These are phyloP conservation scores for Phialocephala sp. DNA, from an alignment of 2,329 filamentous ascomycete species.

Conservation along the genomic window DNA sequence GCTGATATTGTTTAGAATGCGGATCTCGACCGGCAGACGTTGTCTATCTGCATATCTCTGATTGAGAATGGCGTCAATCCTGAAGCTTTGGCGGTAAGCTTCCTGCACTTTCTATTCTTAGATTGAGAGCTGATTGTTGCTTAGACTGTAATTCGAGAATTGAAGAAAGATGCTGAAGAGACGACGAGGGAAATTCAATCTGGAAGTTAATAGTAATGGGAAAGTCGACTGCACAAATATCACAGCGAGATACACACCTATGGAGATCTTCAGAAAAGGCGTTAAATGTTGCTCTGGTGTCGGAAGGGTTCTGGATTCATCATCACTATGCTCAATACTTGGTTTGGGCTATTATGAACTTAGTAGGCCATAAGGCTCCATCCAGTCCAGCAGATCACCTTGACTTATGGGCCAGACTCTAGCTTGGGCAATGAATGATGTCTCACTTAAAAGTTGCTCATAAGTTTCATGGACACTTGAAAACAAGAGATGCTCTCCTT, in stretches of 20 bases:
- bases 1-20: constrained; percentile 71
- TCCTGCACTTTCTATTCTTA: neutral
- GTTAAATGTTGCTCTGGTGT: neutral
- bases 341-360: no score
- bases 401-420: no score
- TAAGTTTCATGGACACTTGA: neutral
- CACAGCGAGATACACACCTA: neutral
- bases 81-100: constrained; percentile 85
- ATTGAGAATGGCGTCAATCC: constrained; percentile 98
- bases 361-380: no score
- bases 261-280: neutral
- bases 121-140: constrained; percentile 22
- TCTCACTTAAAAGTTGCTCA: no score
- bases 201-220: constrained; percentile 17
- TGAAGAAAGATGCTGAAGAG: constrained; percentile 42
- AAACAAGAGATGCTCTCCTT: neutral
- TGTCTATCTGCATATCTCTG: constrained; percentile 94
- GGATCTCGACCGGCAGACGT: constrained; percentile 84
- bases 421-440: no score
- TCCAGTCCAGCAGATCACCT: no score
- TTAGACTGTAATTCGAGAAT: constrained; percentile 42
- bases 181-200: constrained; percentile 26
- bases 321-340: no score
- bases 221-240: neutral
- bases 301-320: neutral